Evolutionary conservation across 2,329 filamentous ascomycete genomes (phyloP), one percentile per base, ranked within the genome.

Genomic region (Clonostachys chloroleuca): DNA sequence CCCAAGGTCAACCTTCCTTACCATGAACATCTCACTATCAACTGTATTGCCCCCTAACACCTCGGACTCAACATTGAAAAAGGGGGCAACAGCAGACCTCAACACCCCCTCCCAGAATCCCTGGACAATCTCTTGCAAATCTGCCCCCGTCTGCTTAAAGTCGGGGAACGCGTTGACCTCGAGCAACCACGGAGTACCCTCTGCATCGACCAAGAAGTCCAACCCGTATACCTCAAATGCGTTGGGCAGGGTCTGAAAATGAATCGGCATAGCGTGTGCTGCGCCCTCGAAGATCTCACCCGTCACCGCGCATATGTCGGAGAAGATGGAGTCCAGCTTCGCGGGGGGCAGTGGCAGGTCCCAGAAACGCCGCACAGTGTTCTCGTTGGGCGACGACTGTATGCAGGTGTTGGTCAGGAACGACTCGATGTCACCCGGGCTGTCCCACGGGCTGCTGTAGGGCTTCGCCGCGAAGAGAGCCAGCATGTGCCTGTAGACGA

Each of bases 161-260:
- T 99, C 94, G 10, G 94, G 94, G 67, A 95, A 99, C 1, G 92
- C 89, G 71, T 99, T 99, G 34, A 95, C 81, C 71, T 99, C 94
- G 48, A 99, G 71, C 59, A 99, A 64, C 83, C 84, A 96, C 5
- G 83, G 80, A 9, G 34, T 18, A 0, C 82, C 84, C 9, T 63
- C 58, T 1, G 62, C 75, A 58, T 91, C 89, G 10, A 96, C 84
- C 58, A 99, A 65, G 61, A 94, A 99, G 63, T 99, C 94, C 40
- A 97, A 66, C 0, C 94, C 94, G 63, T 88, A 99, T 8, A 95
- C 73, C 71, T 99, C 94, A 61, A 97, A 97, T 0, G 86, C 89
- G 63, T 95, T 92, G 1, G 85, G 83, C 43, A 96, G 64, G 14
- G 92, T 83, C 67, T 96, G 91, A 71, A 97, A 99, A 74, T 99